A percentile compares a stretch with the other conserved stretches of the same genome.
Conservation (phyloP, 2,329 filamentous ascomycete species). For the Apiospora hydei region DNA sequence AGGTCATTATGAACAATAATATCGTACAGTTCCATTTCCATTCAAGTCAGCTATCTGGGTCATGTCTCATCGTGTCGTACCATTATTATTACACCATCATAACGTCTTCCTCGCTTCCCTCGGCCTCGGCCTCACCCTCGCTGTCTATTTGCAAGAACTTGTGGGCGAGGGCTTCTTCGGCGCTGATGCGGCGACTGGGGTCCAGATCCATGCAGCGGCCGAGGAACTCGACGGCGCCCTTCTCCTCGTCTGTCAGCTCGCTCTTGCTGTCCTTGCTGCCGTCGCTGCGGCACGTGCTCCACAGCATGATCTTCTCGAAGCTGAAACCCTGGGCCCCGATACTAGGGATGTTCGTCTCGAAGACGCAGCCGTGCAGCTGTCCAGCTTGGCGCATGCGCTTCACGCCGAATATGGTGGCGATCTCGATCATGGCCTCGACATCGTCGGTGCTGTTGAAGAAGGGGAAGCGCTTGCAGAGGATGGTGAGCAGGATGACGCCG, state of each 20-base stretch:
- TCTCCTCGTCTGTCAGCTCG: slow-evolving; percentile 71
- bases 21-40: slow-evolving; percentile 15
- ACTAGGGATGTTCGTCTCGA: slow-evolving; percentile 92
- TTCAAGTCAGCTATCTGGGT: slow-evolving; percentile 5
- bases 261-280: slow-evolving; percentile 59
- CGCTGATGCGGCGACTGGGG: slow-evolving; percentile 75
- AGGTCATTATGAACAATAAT: background rate
- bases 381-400: slow-evolving; percentile 85
- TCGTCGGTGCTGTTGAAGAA: slow-evolving; percentile 99
- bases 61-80: slow-evolving; percentile 13
- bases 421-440: slow-evolving; percentile 96
- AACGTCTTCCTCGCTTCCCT: slow-evolving; percentile 58
- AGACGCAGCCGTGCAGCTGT: slow-evolving; percentile 85
- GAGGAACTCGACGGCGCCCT: slow-evolving; percentile 76
- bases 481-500: slow-evolving; percentile 95
- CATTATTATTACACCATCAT: slow-evolving; percentile 46
- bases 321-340: slow-evolving; percentile 85
- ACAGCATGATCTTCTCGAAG: slow-evolving; percentile 92
- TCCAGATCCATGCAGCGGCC: slow-evolving; percentile 78
- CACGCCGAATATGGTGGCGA: slow-evolving; percentile 90
- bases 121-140: slow-evolving; percentile 33
- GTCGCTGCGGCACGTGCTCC: slow-evolving; percentile 84
- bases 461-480: slow-evolving; percentile 89
- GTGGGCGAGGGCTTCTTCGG: slow-evolving; percentile 75
- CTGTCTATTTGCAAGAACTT: slow-evolving; percentile 65